Evolutionary conservation across 2,329 filamentous ascomycete genomes (phyloP).

Genomic region (Penicillium sp.): DNA sequence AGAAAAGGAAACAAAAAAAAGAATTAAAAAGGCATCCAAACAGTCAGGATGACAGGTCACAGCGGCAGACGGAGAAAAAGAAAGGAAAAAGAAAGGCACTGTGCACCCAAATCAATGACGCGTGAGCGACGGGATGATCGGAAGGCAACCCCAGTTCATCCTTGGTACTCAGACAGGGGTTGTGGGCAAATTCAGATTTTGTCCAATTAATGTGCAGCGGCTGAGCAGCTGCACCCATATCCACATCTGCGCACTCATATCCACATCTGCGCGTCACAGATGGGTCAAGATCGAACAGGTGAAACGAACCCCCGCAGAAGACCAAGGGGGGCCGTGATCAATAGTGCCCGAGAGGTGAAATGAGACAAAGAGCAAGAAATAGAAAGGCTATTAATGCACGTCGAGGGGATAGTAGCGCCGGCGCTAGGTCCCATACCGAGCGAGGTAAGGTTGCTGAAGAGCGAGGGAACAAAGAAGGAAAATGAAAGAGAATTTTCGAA

Average conservation of each 20-base stretch:
- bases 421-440: constrained; percentile 15
- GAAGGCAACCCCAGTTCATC: constrained; percentile 7
- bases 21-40: constrained; percentile 15
- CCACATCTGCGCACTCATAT: constrained; percentile 22
- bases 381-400: constrained; percentile 20
- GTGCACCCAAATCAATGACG: constrained; percentile 9
- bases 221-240: constrained; percentile 10
- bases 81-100: constrained; percentile 3
- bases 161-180: constrained; percentile 1
- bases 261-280: constrained; percentile 21
- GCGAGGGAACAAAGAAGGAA: not conserved
- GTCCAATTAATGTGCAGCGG: constrained; percentile 15
- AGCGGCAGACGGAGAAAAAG: constrained; percentile 18
- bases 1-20: constrained; percentile 9
- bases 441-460: constrained; percentile 8
- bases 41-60: constrained; percentile 12
- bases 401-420: constrained; percentile 14
- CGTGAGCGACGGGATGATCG: constrained; percentile 9
- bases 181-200: not conserved
- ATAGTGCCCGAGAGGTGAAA: constrained; percentile 5
- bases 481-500: not conserved
- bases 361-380: constrained; percentile 11
- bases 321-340: not conserved
- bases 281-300: constrained; percentile 1
- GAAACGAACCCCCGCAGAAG: constrained; percentile 8